phyloP scores from a whole-genome alignment of 495 filamentous ascomycete genomes.

The Cetradonia linearis region DNA sequence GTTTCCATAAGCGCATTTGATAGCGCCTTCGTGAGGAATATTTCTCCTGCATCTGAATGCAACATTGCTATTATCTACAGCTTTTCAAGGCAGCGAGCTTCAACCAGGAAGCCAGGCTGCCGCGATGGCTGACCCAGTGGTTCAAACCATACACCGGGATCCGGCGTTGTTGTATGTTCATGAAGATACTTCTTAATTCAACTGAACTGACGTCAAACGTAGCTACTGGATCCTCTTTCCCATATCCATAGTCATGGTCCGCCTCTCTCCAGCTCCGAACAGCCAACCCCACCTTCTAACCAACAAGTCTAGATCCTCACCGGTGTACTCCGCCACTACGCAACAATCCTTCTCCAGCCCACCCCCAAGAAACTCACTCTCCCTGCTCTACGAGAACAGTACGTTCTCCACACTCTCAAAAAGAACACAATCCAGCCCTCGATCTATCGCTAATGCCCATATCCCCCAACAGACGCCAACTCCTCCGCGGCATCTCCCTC shows the following conservation, averaged over 20 bases:
- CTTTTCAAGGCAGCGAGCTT: background rate
- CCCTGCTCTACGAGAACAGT: constrained; percentile 72
- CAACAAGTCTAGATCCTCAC: no score
- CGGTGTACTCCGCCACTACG: constrained; percentile 92
- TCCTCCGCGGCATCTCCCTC: constrained; percentile 76
- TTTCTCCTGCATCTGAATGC: background rate
- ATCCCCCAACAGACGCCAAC: no score
- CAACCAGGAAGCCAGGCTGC: constrained; percentile 5
- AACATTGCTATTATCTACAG: background rate
- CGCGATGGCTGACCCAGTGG: constrained; percentile 69
- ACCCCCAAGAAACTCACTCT: constrained; percentile 73
- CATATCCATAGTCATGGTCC: constrained; percentile 97
- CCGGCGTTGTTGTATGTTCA: constrained; percentile 81
- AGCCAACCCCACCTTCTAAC: no score
- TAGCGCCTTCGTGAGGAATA: background rate
- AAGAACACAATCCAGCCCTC: no score
- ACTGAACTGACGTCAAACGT: background rate
- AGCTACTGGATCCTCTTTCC: constrained; percentile 98
- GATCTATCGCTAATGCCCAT: no score
- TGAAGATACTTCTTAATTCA: constrained; percentile 14
- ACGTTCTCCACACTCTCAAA: no score
- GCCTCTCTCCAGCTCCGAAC: no score
- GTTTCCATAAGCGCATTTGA: background rate
- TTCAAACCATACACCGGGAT: constrained; percentile 97
- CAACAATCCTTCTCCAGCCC: constrained; percentile 76